Percentiles rank a stretch among this genome's conserved stretches.
Conservation (phyloP, 768 basidiomycete species). For the Russula sp. region DNA sequence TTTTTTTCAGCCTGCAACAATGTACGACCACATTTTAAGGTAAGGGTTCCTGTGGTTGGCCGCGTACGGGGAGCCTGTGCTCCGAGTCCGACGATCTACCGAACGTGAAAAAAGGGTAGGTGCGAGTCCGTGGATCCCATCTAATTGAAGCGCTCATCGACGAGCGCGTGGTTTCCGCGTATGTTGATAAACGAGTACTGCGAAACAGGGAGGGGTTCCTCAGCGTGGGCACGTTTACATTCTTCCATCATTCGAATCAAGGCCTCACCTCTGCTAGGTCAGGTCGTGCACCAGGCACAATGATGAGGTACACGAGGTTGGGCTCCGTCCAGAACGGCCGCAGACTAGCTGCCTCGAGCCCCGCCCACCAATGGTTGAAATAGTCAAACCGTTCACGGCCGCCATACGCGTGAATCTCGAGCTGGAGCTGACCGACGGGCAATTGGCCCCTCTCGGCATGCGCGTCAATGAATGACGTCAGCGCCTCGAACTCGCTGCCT, state of each 20-base stretch:
- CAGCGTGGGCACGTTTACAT: not conserved
- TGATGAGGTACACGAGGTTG: slow-evolving; percentile 41
- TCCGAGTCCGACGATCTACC: not conserved
- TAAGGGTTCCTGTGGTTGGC: not conserved
- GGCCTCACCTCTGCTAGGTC: slow-evolving; percentile 36
- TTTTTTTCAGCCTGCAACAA: too few species aligned
- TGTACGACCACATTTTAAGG: not conserved
- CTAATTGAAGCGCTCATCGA: slow-evolving; percentile 5
- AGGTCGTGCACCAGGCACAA: slow-evolving; percentile 34
- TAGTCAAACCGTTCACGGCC: slow-evolving; percentile 39
- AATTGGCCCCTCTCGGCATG: slow-evolving; percentile 26
- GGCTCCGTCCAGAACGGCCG: slow-evolving; percentile 67
- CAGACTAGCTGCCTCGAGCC: slow-evolving; percentile 58
- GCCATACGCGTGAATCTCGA: slow-evolving; percentile 53
- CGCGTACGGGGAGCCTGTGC: not conserved
- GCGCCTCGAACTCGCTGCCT: slow-evolving; percentile 57
- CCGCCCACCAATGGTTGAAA: slow-evolving; percentile 62
- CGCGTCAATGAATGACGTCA: slow-evolving; percentile 44
- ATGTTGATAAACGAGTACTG: slow-evolving; percentile 51
- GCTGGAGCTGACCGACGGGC: slow-evolving; percentile 65
- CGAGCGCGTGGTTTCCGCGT: slow-evolving; percentile 29
- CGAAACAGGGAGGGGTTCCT: not conserved
- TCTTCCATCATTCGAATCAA: not conserved
- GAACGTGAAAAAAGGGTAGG: not conserved
- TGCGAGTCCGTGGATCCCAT: not conserved